Evolutionary conservation across 306 rosid species (phyloP), one percentile per base, ranked within the genome.

Genomic region (Quercus bicolor): DNA sequence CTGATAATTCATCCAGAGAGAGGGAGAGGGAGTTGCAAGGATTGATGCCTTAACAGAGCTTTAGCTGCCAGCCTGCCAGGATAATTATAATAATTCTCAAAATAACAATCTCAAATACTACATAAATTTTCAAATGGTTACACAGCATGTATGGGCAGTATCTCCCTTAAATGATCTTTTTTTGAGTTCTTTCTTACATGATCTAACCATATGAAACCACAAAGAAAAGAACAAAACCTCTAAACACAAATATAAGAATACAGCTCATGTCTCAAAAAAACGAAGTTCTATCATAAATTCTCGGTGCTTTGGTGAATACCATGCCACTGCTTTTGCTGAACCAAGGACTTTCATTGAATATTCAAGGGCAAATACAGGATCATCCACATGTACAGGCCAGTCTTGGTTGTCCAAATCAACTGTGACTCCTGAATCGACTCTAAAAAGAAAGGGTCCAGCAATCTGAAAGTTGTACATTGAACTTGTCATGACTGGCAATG

Each of bases 281-380:
- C 99, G 97, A 77, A 95, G 99, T 87, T 93, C 99, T 56, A 90
- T 78, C 98, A 95, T 93, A 79, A 85, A 90, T 86, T 95, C 99
- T 80, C 74, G 82, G 37, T 89, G 93, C 80, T 85, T 90, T 20
- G 96, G 98, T 72, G 94, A 91, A 84, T 89, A 95, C 98, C 99
- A 95, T 55, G 98, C 99, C 57, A 93, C 87, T 18, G 98, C 98
- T 83, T 95, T 95, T 24, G 99, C 99, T 3, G 99, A 95, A 85
- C 90, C 96, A 83, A 91, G 98, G 76, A 89, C 97, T 16, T 89
- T 87, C 56, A 95, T 76, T 20, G 98, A 93, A 78, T 91, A 89
- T 74, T 95, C 99, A 37, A 95, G n/a, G 31, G 96, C 98, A 85
- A 91, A 81, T 74, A 90, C 74, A 0, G 96, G 92, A 69, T 95